Conservation (phyloP, 192 early-diverging fungal genomes). For the Coemansia sp. region DNA sequence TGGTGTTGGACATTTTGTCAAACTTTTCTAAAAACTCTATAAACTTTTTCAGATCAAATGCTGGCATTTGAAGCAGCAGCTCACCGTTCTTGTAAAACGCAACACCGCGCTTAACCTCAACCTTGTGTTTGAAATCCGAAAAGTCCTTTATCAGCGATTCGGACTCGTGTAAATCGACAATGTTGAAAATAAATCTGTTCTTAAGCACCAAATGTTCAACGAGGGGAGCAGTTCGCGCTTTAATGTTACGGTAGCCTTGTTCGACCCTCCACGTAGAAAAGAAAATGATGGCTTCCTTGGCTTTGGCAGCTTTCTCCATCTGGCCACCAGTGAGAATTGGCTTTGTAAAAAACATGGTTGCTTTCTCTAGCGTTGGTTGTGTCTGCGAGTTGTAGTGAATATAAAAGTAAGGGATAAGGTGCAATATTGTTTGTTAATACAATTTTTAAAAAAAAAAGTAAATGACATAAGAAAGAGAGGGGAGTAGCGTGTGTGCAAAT, state of each 20-base stretch:
- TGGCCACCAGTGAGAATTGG: background rate
- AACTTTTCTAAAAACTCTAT: constrained; percentile 2
- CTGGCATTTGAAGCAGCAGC: constrained; percentile 11
- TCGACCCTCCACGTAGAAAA: background rate
- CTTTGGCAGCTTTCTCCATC: background rate
- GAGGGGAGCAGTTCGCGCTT: background rate
- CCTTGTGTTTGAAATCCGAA: background rate
- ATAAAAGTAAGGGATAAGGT: background rate
- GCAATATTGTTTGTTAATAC: too few relatives aligned
- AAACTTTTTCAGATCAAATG: constrained; percentile 9
- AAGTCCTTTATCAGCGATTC: background rate
- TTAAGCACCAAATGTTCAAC: background rate
- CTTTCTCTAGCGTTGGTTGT: too few relatives aligned
- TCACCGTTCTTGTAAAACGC: constrained; percentile 17
- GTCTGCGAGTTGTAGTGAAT: too few relatives aligned
- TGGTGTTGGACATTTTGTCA: constrained; percentile 1
- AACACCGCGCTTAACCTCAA: constrained; percentile 8
- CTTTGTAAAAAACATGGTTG: background rate
- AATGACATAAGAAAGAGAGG: too few relatives aligned
- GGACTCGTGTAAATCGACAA: background rate
- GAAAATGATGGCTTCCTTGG: background rate
- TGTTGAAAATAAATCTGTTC: background rate
- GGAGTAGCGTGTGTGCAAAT: too few relatives aligned
- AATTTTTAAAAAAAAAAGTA: too few relatives aligned
- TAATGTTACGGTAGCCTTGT: background rate